Evolutionary conservation across 179 eudicot genomes (phyloP), one percentile per base, ranked within the genome.

Genomic region (Gypsophila paniculata): DNA sequence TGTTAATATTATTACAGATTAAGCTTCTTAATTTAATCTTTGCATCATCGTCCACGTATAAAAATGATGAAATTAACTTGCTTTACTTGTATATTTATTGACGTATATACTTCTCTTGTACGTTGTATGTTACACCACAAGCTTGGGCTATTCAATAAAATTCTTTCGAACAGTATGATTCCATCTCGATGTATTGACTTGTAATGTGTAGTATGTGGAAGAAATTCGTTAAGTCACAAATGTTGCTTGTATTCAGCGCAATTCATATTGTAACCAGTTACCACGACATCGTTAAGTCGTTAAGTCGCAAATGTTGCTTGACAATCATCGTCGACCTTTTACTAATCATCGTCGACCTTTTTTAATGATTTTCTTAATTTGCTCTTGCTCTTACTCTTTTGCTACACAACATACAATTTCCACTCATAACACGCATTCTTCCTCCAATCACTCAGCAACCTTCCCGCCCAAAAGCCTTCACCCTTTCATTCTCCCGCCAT

Each of bases 141-240:
- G 12, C 26, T 8, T 3, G 21, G 23, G 60, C 18, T 71, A 36
- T 61, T 61, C 29, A 61, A 61, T 61, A 67, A 61, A 69, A 53
- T 65, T 73, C 63, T 52, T 73, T 63, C 21, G 52, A 42, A 59
- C 38, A 36, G 12, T 63, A 3, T 6, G 39, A 8, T 26, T 62
- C 29, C 6, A 2, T 51, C 21, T 29, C 26, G 19, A 46, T 46
- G 17, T 46, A 14, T 6, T 52, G 57, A 52, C 57, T 52, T 5
- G n/a, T 15, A 52, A n/a, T 19, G 19, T 52, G 57, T 0, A 15
- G 5, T 15, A 4, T 52, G 8, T 17, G 57, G 18, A 15, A 52
- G 57, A 52, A 51, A 51, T n/a, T 6, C 8, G 18, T 4, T 7
- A n/a, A 52, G 3, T 21, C 21, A 52, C 53, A 15, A 0, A 48